Evolutionary conservation across 2,329 filamentous ascomycete species (phyloP).

Genomic region (Fusarium camptoceras): DNA sequence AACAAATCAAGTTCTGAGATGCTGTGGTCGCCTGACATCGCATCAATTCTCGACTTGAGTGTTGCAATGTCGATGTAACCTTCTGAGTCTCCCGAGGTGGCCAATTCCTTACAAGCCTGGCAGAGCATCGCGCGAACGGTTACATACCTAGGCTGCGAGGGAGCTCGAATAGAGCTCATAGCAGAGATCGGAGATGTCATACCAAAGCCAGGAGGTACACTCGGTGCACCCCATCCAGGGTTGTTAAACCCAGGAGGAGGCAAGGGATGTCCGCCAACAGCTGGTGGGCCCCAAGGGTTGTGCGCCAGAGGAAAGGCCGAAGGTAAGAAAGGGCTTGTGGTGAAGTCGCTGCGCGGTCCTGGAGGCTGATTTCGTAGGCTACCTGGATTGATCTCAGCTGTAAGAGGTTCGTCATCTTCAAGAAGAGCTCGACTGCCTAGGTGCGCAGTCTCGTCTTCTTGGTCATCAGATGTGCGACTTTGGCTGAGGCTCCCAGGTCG

Average conservation of each 20-base stretch:
- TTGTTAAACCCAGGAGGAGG: slow-evolving; percentile 62
- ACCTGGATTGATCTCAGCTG: slow-evolving; percentile 47
- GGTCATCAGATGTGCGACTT: slow-evolving; percentile 62
- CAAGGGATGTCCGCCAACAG: slow-evolving; percentile 52
- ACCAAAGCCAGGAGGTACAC: slow-evolving; percentile 50
- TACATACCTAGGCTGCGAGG: slow-evolving; percentile 72
- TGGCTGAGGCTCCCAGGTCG: slow-evolving; percentile 80
- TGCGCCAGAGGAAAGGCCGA: slow-evolving; percentile 54
- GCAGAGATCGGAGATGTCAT: slow-evolving; percentile 49
- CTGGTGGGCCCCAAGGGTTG: slow-evolving; percentile 58
- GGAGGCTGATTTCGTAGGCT: slow-evolving; percentile 63
- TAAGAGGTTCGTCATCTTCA: slow-evolving; percentile 74
- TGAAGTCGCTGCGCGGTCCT: slow-evolving; percentile 59
- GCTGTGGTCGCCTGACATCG: slow-evolving; percentile 57
- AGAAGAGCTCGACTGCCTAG: slow-evolving; percentile 92
- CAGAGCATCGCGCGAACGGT: slow-evolving; percentile 80
- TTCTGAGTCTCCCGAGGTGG: slow-evolving; percentile 58
- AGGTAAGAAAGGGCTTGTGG: slow-evolving; percentile 57
- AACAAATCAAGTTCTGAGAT: slow-evolving; percentile 74
- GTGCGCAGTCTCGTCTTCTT: slow-evolving; percentile 80
- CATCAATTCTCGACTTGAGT: slow-evolving; percentile 74
- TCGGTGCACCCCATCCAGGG: slow-evolving; percentile 54
- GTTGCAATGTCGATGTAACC: slow-evolving; percentile 77
- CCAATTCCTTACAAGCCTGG: slow-evolving; percentile 77
- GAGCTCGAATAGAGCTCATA: slow-evolving; percentile 47